Conservation (phyloP, 495 filamentous ascomycete genomes). For the Immersiella caudata region DNA sequence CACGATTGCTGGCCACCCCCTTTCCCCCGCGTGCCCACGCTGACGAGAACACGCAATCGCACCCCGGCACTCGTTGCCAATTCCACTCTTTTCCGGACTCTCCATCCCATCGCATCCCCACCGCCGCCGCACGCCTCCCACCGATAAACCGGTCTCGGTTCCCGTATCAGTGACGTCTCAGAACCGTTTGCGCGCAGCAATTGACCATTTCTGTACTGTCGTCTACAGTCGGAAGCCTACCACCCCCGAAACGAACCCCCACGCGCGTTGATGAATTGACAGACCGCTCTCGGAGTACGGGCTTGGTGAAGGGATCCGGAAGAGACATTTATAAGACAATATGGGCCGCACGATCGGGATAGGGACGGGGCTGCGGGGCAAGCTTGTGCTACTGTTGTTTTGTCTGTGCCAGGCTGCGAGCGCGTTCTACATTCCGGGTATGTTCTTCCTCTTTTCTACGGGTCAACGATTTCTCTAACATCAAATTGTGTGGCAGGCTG, state of each 20-base stretch:
- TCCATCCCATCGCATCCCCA: background rate
- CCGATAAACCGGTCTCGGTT: background rate
- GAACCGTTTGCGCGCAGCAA: background rate
- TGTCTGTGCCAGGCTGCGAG: constrained; percentile 40
- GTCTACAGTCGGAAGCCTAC: background rate
- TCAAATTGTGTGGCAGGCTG: constrained; percentile 53
- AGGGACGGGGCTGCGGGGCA: constrained; percentile 31
- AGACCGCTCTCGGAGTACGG: background rate
- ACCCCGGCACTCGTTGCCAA: constrained; percentile 58
- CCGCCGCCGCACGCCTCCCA: background rate
- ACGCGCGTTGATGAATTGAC: background rate
- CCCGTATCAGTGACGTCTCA: background rate
- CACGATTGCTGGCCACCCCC: background rate
- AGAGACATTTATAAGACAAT: constrained; percentile 4
- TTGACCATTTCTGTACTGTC: background rate
- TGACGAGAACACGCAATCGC: background rate
- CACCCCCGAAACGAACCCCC: background rate
- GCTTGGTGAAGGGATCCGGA: background rate
- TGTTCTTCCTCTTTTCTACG: constrained; percentile 22
- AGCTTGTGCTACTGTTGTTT: constrained; percentile 35
- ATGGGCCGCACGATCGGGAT: constrained; percentile 35
- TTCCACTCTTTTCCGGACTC: constrained; percentile 55
- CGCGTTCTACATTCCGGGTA: constrained; percentile 83
- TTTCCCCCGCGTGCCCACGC: background rate
- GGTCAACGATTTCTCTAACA: background rate